Evolutionary conservation across 192 early-diverging fungal species (phyloP).

Genomic region (Gigaspora rosea): DNA sequence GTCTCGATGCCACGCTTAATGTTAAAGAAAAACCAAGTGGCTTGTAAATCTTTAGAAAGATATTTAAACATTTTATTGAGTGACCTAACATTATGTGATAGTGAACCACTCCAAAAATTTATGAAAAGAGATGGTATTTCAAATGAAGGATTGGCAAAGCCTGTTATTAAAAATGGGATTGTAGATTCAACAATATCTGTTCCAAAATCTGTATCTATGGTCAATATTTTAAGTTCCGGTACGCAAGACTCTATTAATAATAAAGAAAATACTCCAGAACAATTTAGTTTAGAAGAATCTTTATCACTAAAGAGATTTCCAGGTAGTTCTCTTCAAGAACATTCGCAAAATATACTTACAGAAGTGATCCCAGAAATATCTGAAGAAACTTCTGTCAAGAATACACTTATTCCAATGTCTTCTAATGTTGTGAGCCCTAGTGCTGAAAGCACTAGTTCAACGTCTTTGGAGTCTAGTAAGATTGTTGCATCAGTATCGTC

Average conservation of each 20-base stretch:
- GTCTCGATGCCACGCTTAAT: constrained; percentile 21
- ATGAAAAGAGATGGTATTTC: constrained; percentile 24
- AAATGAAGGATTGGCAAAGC: neutral
- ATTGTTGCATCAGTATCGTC: neutral
- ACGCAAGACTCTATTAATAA: neutral
- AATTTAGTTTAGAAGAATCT: neutral
- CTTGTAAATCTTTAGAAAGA: constrained; percentile 21
- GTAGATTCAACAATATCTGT: neutral
- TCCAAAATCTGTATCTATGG: constrained; percentile 27
- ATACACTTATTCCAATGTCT: neutral
- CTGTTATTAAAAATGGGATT: neutral
- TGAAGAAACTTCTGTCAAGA: neutral
- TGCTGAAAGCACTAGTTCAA: neutral
- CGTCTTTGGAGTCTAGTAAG: no score
- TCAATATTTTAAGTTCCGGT: neutral
- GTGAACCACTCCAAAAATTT: constrained; percentile 23
- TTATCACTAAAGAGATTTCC: neutral
- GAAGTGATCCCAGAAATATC: neutral
- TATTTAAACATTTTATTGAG: constrained; percentile 27
- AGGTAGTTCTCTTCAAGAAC: neutral
- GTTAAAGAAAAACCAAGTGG: constrained; percentile 17
- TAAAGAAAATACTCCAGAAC: neutral
- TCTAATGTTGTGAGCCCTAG: neutral
- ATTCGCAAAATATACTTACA: neutral
- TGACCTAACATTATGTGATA: constrained; percentile 1